Evolutionary conservation across 2,329 filamentous ascomycete species (phyloP), one percentile per base, ranked within the genome.

Genomic region (Trichoderma aggressivum): DNA sequence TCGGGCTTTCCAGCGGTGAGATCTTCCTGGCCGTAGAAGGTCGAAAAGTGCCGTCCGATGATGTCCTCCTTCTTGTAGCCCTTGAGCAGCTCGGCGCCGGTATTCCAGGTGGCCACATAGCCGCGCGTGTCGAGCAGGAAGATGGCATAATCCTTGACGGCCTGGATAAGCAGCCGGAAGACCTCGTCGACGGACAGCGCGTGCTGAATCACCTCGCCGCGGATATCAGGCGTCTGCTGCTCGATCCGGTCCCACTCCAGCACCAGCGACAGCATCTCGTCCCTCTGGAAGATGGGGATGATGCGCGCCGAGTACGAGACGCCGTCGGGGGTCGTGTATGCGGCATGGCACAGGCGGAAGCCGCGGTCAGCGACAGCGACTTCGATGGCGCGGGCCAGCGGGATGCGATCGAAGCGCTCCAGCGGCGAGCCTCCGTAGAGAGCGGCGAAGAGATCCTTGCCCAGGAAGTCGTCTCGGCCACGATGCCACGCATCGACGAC

Each of bases 121-220:
- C 88, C 88, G 4, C 81, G 78, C 0, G 85, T 82, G 66, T 89
- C 87, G 32, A 90, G 82, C 80, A 89, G 86, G 75, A 89, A 91
- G 72, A 90, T 90, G 71, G 88, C 88, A 74, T 89, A 89, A 72
- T 89, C 87, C 77, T 86, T 88, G 74, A 89, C 86, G 0, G 85
- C 87, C 73, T 90, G 86, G 43, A 90, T 82, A 36, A 91, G 81
- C 50, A 90, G 86, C n/a, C 86, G 86, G 76, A 89, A 90, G 5
- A 84, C 85, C 74, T 88, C 86, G 74, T 85, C 85, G 66, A 81
- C 78, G 75, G 86, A 84, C 68, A 79, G 75, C 39, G 75, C 76
- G 36, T 73, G 76, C 53, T 75, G 70, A n/a, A 73, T 73, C 10
- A 75, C 36, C 8, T 77, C 77, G 60, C 73, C 72, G 24, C 75